These are phyloP conservation scores for Elsinoe australis DNA, from an alignment of 2,329 filamentous ascomycete species.

Conservation along the genomic window DNA sequence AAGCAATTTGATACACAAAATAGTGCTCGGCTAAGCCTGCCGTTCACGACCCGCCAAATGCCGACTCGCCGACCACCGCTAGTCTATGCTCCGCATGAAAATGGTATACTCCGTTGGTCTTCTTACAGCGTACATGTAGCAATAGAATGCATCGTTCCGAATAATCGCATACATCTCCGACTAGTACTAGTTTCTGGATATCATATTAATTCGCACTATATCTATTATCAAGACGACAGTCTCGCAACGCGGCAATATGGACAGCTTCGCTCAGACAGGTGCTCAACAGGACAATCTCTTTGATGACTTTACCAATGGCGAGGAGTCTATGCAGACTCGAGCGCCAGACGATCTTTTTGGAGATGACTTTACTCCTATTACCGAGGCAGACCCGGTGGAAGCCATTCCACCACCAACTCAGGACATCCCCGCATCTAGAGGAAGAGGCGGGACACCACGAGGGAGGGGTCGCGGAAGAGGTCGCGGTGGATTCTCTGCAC, in stretches of 20 bases:
- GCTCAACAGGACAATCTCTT: conserved; percentile 29
- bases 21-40: background rate
- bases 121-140: too few species aligned
- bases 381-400: conserved; percentile 32
- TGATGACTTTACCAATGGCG: conserved; percentile 29
- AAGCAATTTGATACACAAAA: background rate
- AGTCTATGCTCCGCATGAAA: too few species aligned
- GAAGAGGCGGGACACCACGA: conserved; percentile 20
- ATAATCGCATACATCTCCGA: too few species aligned
- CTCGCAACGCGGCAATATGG: too few species aligned
- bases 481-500: conserved; percentile 17
- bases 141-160: too few species aligned
- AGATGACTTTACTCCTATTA: conserved; percentile 43
- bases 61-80: too few species aligned
- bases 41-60: background rate
- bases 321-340: conserved; percentile 45
- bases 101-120: too few species aligned
- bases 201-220: too few species aligned
- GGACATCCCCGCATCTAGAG: conserved; percentile 8
- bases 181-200: too few species aligned
- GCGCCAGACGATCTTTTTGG: conserved; percentile 45
- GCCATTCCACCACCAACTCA: conserved; percentile 14
- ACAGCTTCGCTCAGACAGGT: conserved; percentile 31
- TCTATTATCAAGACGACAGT: too few species aligned
- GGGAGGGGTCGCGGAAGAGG: conserved; percentile 24